phyloP scores from a whole-genome alignment of 2,329 filamentous ascomycete species.

The Claviceps africana region DNA sequence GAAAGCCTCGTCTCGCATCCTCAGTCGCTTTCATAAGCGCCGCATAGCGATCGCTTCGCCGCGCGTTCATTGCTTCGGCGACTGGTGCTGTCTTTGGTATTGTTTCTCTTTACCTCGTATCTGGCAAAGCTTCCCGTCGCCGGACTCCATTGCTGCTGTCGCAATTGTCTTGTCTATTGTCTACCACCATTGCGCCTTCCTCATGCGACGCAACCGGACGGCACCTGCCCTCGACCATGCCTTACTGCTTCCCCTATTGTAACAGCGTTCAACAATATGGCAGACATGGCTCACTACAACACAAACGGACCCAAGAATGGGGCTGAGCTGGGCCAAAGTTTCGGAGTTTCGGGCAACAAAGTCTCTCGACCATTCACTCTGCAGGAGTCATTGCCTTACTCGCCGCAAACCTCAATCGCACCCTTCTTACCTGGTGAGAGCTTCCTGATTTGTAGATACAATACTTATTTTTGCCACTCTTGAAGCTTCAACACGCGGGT shows the following conservation, averaged over 20 bases:
- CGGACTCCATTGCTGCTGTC: background rate
- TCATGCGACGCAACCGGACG: conserved; percentile 15
- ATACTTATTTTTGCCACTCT: background rate
- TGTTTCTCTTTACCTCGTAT: background rate
- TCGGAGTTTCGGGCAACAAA: conserved; percentile 11
- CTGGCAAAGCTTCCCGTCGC: background rate
- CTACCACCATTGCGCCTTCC: conserved; percentile 5
- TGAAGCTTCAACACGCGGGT: background rate
- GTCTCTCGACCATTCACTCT: conserved; percentile 43
- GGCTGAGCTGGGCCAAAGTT: conserved; percentile 12
- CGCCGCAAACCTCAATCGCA: conserved; percentile 66
- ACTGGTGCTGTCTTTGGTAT: background rate
- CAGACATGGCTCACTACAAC: conserved; percentile 17
- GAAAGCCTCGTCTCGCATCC: background rate
- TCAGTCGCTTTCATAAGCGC: background rate
- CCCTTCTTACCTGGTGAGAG: conserved; percentile 60
- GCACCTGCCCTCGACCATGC: conserved; percentile 18
- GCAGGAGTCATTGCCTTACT: conserved; percentile 67
- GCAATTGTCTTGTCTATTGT: conserved; percentile 3
- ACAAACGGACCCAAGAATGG: conserved; percentile 22
- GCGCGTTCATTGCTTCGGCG: background rate
- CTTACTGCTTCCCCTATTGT: conserved; percentile 15
- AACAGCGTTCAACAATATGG: conserved; percentile 17
- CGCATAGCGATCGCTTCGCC: background rate
- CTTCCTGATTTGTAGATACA: background rate